Base-by-base conservation (phyloP, 495 filamentous ascomycete species). In the Podospora comata region DNA sequence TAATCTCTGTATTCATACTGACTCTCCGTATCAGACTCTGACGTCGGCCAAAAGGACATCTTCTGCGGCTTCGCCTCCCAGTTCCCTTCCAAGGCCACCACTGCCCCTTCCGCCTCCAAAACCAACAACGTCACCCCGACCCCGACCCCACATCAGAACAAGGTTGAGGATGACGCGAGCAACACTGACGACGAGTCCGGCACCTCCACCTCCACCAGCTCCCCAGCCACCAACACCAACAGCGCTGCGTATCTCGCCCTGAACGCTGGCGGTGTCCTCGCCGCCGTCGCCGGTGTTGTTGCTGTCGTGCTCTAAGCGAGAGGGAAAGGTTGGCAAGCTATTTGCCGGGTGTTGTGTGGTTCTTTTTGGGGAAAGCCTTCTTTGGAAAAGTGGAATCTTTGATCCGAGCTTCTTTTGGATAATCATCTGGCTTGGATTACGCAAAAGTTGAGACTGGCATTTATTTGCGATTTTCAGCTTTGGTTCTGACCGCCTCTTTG, bases 41-140 rank as follows among this genome's bases (percentile, higher is more conserved):
- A 27, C 26, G 2, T 69, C 13, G 77, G 78, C 62, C 74, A 81
- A 70, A 73, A 75, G 66, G 70, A 79, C 23, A 76, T 78, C 59
- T 81, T 81, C 73, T 84, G 81, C 74, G 69, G 70, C 62, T 76
- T 77, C 69, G 78, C 75, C 18, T 69, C 60, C 68, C 78, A 79
- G 69, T 81, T 71, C 74, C 68, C 77, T 4, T 76, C 70, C 57
- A 69, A 75, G 9, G 68, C 60, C 68, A 74, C 61, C 19, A 32
- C 60, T 23, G 18, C 30, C 27, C 9, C 39, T 11, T 32, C 69
- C 68, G 16, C 71, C 61, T 26, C 62, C 61, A 19, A 65, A 23
- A 26, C 61, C 65, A 65, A 68, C 7, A 58, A 64, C 4, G 62
- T 66, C 32, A 9, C 28, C 28, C 65, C 59, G 6, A 0, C 57